Evolutionary conservation across 345 rosid genomes (phyloP), one percentile per base, ranked within the genome.

Genomic region (Luvunga scandens): DNA sequence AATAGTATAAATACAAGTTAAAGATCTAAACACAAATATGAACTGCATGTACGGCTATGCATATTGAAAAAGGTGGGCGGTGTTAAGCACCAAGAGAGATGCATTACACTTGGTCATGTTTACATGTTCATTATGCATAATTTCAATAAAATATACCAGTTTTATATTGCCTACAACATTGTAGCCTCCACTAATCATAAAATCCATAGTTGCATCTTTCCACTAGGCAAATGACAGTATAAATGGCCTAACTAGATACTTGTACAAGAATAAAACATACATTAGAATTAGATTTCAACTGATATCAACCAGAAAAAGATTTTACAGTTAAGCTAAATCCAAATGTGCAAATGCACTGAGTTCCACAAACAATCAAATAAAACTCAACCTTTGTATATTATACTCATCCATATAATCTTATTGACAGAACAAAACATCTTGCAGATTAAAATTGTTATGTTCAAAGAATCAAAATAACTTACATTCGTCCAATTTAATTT

Each of bases 181-280:
- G 77, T 91, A 94, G 76, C 98, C 97, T 50, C 97, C 93, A 5
- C 97, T 92, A 60, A 77, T 73, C 93, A 94, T 94, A 79, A 89
- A 94, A 81, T 78, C 85, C 22, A 92, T 87, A 56, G 90, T 94
- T 7, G 96, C 91, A 81, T 92, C 93, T 73, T 91, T 85, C 98
- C 98, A 94, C 97, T 97, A 6, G 97, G 95, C 85, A 88, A 79
- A 85, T 88, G 88, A 78, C 97, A 94, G 68, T 92, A 96, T 75
- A 94, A 75, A 74, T 96, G 91, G 12, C 96, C 92, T 25, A 91
- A 87, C 96, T 92, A 78, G 30, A 71, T 59, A 65, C 50, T 55
- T 9, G 27, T 48, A 27, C 38, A 62, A 50, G 39, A 50, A 56
- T 13, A 78, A 57, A 72, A 63, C 24, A 38, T 34, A 42, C 30